Evolutionary conservation across 352 stramenopile genomes (phyloP).

Genomic region (Globisporangium viniferum): DNA sequence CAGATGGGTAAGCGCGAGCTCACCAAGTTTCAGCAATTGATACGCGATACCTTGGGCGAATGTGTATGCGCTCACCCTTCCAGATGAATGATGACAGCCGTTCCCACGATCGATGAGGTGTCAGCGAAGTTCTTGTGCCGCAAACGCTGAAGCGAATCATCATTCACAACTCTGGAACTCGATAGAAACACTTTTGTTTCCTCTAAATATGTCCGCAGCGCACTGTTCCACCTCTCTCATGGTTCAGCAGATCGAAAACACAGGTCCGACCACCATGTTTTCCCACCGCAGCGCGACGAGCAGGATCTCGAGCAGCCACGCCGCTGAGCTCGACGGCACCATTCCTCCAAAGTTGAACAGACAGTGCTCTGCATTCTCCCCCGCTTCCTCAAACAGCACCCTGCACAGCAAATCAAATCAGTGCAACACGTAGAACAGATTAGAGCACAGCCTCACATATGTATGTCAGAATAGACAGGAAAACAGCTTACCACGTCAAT

Average conservation of each 20-base stretch:
- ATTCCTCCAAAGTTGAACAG: conserved; percentile 51
- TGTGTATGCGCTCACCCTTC: not conserved
- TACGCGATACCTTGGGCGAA: not conserved
- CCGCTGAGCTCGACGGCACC: conserved; percentile 33
- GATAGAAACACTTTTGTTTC: not conserved
- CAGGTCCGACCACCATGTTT: conserved; percentile 40
- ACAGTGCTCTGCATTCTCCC: conserved; percentile 26
- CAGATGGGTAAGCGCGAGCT: too few relatives aligned
- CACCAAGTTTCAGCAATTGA: not conserved
- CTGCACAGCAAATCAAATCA: conserved; percentile 12
- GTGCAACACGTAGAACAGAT: not conserved
- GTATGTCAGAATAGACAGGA: not conserved
- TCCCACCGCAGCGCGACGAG: conserved; percentile 58
- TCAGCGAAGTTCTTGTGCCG: not conserved
- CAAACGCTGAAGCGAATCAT: not conserved
- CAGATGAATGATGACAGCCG: not conserved
- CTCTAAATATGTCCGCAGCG: not conserved
- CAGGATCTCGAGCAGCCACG: conserved; percentile 66
- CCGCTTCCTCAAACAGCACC: conserved; percentile 45
- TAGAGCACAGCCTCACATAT: not conserved
- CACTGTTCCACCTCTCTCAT: not conserved
- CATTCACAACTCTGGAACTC: not conserved
- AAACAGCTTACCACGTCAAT: conserved; percentile 39
- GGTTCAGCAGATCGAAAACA: conserved; percentile 22
- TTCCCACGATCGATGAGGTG: not conserved